Percentiles rank a stretch among this genome's conserved stretches.
phyloP scores from a whole-genome alignment of 2,329 filamentous ascomycete species.

The Eurotiales sp. region DNA sequence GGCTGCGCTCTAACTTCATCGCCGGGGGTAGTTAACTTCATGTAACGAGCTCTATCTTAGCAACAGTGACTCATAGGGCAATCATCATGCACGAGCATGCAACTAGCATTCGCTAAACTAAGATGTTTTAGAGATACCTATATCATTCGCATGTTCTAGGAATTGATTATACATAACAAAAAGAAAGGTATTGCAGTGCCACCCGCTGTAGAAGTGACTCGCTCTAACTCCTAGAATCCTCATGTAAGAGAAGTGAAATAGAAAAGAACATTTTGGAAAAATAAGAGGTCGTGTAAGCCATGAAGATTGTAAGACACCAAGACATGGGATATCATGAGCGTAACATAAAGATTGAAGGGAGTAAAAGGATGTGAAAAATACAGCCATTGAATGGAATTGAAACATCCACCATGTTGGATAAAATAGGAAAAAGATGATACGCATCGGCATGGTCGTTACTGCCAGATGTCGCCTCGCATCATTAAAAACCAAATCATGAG shows the following conservation, averaged over 20 bases:
- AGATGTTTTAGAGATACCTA: background rate
- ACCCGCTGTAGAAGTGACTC: background rate
- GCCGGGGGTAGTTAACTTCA: too few species aligned
- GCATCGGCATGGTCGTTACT: conserved; percentile 12
- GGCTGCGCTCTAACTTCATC: too few species aligned
- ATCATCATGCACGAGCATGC: too few species aligned
- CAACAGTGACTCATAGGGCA: too few species aligned
- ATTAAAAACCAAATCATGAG: conserved; percentile 2
- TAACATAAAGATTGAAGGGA: background rate
- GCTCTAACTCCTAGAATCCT: background rate
- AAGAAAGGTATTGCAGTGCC: background rate
- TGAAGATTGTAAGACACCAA: conserved; percentile 6
- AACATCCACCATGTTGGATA: background rate
- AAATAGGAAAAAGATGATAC: background rate
- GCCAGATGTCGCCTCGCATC: conserved; percentile 4
- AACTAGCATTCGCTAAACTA: too few species aligned
- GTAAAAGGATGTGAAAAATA: conserved; percentile 5
- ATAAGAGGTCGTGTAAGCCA: background rate
- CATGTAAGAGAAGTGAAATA: background rate
- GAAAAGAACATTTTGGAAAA: background rate
- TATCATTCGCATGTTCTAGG: too few species aligned
- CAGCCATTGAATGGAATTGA: conserved; percentile 2
- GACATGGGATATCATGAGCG: conserved; percentile 15
- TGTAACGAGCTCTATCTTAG: too few species aligned
- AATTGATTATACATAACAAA: background rate